Evolutionary conservation across 169 alveolate species (phyloP).

Genomic region (Condylostoma magnum): DNA sequence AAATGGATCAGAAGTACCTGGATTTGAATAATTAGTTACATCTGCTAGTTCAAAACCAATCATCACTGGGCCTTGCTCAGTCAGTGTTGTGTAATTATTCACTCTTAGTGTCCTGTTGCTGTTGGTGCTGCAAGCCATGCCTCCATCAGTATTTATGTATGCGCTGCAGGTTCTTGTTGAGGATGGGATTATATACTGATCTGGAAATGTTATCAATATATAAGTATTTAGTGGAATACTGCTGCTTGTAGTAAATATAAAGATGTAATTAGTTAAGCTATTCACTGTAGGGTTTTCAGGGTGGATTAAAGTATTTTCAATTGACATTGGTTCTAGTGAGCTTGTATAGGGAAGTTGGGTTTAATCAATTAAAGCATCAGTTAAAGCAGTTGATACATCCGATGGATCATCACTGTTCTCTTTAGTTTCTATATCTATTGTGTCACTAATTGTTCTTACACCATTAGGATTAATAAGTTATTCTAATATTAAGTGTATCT

Average conservation of each 20-base stretch:
- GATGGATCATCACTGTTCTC: not conserved
- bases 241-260: conserved; percentile 2
- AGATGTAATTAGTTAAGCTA: not conserved
- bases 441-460: not conserved
- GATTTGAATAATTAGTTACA: not conserved
- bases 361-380: not conserved
- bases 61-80: not conserved
- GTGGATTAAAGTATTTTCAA: conserved; percentile 7
- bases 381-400: not conserved
- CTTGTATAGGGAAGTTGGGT: too few relatives aligned
- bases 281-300: conserved; percentile 16
- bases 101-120: not conserved
- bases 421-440: not conserved
- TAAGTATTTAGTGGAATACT: not conserved
- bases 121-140: not conserved
- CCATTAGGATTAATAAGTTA: not conserved
- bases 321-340: not conserved
- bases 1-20: not conserved
- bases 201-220: not conserved
- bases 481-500: not conserved
- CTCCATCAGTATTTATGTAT: not conserved
- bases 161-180: not conserved
- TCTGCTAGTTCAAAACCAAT: not conserved
- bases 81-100: not conserved
- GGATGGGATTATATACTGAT: not conserved